Conservation (phyloP, 192 early-diverging fungal species). For the Phlyctochytrium arcticum region DNA sequence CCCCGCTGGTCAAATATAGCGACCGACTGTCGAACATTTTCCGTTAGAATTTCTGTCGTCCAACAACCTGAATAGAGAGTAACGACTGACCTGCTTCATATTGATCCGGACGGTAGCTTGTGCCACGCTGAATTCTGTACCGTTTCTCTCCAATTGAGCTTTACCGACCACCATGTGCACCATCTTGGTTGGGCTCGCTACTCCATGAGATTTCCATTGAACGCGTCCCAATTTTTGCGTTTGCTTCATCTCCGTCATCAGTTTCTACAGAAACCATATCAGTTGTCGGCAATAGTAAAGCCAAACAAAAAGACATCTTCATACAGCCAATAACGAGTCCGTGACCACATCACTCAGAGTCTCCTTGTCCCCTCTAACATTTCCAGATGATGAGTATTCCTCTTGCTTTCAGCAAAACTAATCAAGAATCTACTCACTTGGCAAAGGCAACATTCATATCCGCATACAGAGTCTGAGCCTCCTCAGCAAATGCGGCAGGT, state of each 20-base stretch:
- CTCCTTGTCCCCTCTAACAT: constrained; percentile 8
- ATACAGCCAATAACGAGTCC: constrained; percentile 19
- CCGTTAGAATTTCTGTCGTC: background rate
- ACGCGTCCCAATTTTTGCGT: background rate
- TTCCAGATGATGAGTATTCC: background rate
- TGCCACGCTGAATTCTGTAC: background rate
- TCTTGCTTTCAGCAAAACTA: background rate
- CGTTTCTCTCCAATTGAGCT: constrained; percentile 10
- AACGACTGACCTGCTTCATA: constrained; percentile 23
- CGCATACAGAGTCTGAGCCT: constrained; percentile 3
- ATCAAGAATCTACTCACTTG: background rate
- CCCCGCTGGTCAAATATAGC: constrained; percentile 2
- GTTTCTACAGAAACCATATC: background rate
- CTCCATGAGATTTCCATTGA: constrained; percentile 20
- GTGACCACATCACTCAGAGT: constrained; percentile 3
- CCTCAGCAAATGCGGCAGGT: background rate
- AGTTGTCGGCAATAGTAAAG: no score
- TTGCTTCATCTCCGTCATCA: constrained; percentile 6
- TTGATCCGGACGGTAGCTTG: constrained; percentile 17
- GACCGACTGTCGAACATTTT: constrained; percentile 8
- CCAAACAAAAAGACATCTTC: no score
- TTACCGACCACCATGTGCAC: constrained; percentile 11
- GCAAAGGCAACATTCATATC: constrained; percentile 20
- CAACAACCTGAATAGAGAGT: background rate
- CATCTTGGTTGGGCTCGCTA: background rate